Percentiles rank a stretch among this genome's conserved stretches.
Conservation (phyloP, 2,329 filamentous ascomycete genomes). For the Neodidymelliopsis sp. region DNA sequence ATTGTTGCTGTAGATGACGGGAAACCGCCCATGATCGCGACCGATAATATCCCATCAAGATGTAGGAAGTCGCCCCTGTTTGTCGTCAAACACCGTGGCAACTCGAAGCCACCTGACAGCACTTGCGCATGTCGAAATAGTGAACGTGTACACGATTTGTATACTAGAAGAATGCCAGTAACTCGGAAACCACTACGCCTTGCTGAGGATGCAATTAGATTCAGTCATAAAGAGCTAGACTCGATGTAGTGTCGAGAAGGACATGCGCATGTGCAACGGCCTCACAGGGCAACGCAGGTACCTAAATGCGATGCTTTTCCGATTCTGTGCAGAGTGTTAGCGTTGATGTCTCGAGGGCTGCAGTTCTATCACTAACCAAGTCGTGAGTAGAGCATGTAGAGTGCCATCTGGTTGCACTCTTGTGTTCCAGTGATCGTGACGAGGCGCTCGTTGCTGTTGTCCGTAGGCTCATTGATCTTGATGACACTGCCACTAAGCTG, state of each 20-base stretch:
- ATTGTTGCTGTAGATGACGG: slow-evolving; percentile 4
- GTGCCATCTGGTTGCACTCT: slow-evolving; percentile 99
- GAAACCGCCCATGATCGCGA: slow-evolving; percentile 4
- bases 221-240: slow-evolving; percentile 6
- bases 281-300: slow-evolving; percentile 5
- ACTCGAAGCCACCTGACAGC: neutral
- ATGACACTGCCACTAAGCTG: slow-evolving; percentile 97
- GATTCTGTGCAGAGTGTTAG: slow-evolving; percentile 63
- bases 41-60: neutral
- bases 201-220: slow-evolving; percentile 24
- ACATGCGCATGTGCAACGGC: slow-evolving; percentile 3
- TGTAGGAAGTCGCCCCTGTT: slow-evolving; percentile 2
- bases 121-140: neutral
- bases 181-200: slow-evolving; percentile 27
- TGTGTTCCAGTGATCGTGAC: slow-evolving; percentile 98
- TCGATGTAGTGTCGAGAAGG: slow-evolving; percentile 3
- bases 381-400: slow-evolving; percentile 98
- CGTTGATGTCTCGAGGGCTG: neutral
- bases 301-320: slow-evolving; percentile 75
- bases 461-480: slow-evolving; percentile 99
- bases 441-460: slow-evolving; percentile 97
- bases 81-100: neutral
- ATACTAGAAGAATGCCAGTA: slow-evolving; percentile 15
- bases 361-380: slow-evolving; percentile 71
- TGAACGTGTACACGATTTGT: slow-evolving; percentile 15